These are phyloP conservation scores for Quercus ilex DNA, from an alignment of 306 rosid species.

Conservation along the genomic window DNA sequence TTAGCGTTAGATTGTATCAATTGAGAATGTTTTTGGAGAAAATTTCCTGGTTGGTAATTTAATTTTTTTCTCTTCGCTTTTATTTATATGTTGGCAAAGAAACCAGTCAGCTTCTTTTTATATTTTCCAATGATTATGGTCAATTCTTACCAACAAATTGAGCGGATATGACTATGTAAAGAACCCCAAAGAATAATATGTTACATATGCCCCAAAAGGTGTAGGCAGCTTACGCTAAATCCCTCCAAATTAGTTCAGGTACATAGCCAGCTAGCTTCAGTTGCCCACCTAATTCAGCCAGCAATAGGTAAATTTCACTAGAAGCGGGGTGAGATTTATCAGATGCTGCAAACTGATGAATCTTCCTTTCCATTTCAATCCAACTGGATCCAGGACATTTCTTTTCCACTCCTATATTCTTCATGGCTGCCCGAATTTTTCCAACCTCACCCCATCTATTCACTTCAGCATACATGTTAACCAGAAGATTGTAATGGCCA, in stretches of 20 bases:
- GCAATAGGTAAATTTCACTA: constrained; percentile 37
- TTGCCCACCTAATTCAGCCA: constrained; percentile 52
- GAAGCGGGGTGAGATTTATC: constrained; percentile 53
- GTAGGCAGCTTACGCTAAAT: background rate
- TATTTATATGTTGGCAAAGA: background rate
- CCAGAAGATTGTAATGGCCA: no score
- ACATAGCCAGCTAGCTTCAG: constrained; percentile 20
- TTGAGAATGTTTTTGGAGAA: background rate
- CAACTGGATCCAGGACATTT: constrained; percentile 75
- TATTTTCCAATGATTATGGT: background rate
- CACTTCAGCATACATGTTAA: constrained; percentile 41
- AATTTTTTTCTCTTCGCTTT: background rate
- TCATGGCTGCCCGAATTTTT: constrained; percentile 54
- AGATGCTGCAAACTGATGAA: constrained; percentile 48
- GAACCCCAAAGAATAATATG: background rate
- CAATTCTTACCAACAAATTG: no score
- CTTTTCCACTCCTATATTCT: constrained; percentile 63
- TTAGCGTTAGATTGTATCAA: no score
- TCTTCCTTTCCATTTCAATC: constrained; percentile 45
- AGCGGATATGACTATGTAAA: background rate
- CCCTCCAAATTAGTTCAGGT: constrained; percentile 16
- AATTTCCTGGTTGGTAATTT: background rate
- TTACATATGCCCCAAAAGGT: background rate
- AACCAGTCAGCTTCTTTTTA: background rate
- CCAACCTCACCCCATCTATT: constrained; percentile 63